Evolutionary conservation across 2,329 filamentous ascomycete species (phyloP), one percentile per base, ranked within the genome.

Genomic region (Diatrype stigma): DNA sequence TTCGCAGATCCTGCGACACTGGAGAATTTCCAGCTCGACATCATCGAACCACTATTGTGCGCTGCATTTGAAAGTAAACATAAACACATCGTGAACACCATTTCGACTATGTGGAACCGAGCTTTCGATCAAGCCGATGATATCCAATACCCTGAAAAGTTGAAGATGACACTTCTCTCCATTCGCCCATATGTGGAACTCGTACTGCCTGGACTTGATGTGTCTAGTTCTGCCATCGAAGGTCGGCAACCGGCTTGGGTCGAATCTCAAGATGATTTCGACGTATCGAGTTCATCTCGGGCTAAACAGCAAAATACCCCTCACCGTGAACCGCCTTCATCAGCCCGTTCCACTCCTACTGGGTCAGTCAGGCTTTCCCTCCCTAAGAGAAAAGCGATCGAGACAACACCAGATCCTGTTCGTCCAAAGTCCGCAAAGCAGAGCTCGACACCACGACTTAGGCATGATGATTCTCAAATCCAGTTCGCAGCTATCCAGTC

Each of bases 381-480:
- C 30, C 57, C 67, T 12, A 58, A 51, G 12, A 68, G 59, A 35
- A 60, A 53, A 2, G 60, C 52, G 6, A 46, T 51, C 53, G 55
- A 64, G 23, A 51, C 48, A n/a, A 61, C 62, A 3, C 63, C 65
- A 8, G 59, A 49, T 42, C 51, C 55, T 42, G 60, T 60, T 44
- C 58, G 55, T 23, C 57, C 64, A 14, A 68, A 61, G 45, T 62
- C 62, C 16, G 60, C 57, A 23, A 66, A 69, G 38, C 66, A 64
- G n/a, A 71, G 67, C 46, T 67, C 68, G 12, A 81, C 77, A 45
- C 74, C 78, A 17, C 81, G 80, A 52, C 73, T 85, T 26, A 82
- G 87, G 32, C 90, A 96, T 59, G 82, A 96, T 55, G 81, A 95
- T 67, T 95, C 90, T 0, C 90, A 95, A 62, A 79, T 95, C 23